Percentiles rank a stretch among this genome's conserved stretches.
These are phyloP conservation scores for Penicillium sp. DNA, from an alignment of 2,329 filamentous ascomycete genomes.

Conservation along the genomic window DNA sequence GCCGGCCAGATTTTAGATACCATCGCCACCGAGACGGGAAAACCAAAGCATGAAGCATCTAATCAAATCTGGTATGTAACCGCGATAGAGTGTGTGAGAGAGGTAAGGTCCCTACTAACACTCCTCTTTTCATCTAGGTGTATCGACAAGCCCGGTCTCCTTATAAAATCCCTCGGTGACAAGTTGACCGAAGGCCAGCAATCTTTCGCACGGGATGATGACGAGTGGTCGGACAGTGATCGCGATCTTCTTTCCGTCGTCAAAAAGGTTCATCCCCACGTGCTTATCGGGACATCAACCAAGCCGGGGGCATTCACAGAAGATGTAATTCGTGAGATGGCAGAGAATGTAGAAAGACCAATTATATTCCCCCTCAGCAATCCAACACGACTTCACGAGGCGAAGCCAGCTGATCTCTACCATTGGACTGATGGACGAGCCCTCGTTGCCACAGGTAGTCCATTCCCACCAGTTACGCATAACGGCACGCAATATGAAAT, in stretches of 20 bases:
- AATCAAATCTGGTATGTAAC: constrained; percentile 63
- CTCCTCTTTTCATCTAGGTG: constrained; percentile 46
- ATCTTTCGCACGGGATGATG: constrained; percentile 55
- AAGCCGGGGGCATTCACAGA: constrained; percentile 67
- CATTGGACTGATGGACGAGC: constrained; percentile 70
- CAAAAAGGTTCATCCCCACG: constrained; percentile 64
- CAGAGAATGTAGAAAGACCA: constrained; percentile 61
- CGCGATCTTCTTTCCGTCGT: constrained; percentile 59
- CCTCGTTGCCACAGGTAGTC: constrained; percentile 73
- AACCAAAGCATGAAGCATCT: constrained; percentile 63
- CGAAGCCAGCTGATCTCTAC: constrained; percentile 64
- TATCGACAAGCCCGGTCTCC: constrained; percentile 70
- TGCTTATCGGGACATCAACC: constrained; percentile 76
- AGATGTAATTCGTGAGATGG: constrained; percentile 66
- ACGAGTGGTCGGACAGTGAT: constrained; percentile 53
- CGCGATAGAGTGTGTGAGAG: background rate
- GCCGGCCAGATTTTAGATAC: constrained; percentile 76
- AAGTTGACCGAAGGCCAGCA: constrained; percentile 59
- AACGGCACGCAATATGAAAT: constrained; percentile 49
- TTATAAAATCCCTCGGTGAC: constrained; percentile 55
- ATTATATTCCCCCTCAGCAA: constrained; percentile 76
- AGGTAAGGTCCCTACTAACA: background rate
- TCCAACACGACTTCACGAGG: constrained; percentile 75
- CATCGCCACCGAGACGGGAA: constrained; percentile 59
- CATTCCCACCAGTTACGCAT: constrained; percentile 64